phyloP scores from a whole-genome alignment of 1,139 yeast species.

The Lodderomyces parapsilosis region DNA sequence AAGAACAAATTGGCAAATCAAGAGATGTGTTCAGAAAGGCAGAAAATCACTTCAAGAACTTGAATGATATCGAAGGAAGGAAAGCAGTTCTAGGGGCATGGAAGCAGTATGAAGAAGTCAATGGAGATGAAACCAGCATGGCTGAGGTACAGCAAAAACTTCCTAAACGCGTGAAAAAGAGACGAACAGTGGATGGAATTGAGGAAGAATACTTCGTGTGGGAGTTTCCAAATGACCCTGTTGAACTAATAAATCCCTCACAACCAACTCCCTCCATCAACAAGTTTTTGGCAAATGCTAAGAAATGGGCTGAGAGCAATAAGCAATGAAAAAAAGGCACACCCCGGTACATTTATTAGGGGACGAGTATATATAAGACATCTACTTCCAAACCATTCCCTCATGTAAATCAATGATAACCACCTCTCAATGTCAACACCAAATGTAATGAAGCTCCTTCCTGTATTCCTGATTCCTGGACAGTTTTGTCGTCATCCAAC shows the following conservation, averaged over 20 bases:
- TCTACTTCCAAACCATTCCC: neutral
- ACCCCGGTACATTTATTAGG: neutral
- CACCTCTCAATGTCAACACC: slow-evolving; percentile 90
- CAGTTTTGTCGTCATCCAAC: slow-evolving; percentile 76
- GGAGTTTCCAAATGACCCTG: slow-evolving; percentile 49
- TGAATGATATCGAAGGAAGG: slow-evolving; percentile 45
- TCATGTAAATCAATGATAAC: slow-evolving; percentile 25
- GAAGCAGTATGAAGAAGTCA: slow-evolving; percentile 59
- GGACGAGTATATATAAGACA: neutral
- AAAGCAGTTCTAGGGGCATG: slow-evolving; percentile 61
- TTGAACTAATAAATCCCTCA: neutral
- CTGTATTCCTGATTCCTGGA: slow-evolving; percentile 61
- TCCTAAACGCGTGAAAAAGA: slow-evolving; percentile 57
- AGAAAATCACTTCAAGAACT: slow-evolving; percentile 39
- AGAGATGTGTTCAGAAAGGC: slow-evolving; percentile 61
- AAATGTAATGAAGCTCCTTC: slow-evolving; percentile 85
- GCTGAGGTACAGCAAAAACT: slow-evolving; percentile 42
- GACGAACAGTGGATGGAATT: slow-evolving; percentile 40
- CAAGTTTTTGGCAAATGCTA: slow-evolving; percentile 62
- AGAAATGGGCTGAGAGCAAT: slow-evolving; percentile 47
- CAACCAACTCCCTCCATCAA: slow-evolving; percentile 24
- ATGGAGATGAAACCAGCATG: slow-evolving; percentile 51
- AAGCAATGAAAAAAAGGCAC: slow-evolving; percentile 1
- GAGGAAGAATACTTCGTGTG: slow-evolving; percentile 62
- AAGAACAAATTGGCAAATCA: slow-evolving; percentile 50